These are phyloP conservation scores for Kodamaea neixiangensis DNA, from an alignment of 805 yeast species.

Conservation along the genomic window DNA sequence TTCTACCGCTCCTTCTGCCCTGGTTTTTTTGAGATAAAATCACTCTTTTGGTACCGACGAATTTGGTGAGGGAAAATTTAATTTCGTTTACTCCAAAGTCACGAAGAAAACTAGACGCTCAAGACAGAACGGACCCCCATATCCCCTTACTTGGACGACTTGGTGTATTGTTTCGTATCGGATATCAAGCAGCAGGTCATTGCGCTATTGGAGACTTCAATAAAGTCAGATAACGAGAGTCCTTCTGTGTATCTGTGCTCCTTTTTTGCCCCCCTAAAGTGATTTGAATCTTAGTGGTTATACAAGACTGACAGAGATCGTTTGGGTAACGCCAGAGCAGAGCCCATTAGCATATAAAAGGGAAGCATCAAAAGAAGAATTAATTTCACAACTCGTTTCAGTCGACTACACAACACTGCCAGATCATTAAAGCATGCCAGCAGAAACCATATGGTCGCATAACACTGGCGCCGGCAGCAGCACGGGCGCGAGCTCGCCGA, in stretches of 20 bases:
- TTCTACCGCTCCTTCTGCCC: neutral
- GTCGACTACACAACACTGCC: neutral
- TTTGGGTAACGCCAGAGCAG: too few species aligned
- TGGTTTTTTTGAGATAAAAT: too few species aligned
- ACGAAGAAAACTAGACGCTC: neutral
- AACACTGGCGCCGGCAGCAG: slow-evolving; percentile 9
- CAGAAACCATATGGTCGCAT: slow-evolving; percentile 48
- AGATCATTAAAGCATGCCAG: slow-evolving; percentile 23
- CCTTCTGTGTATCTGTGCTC: neutral
- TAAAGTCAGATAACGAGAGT: neutral
- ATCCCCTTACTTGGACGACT: neutral
- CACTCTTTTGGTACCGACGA: slow-evolving; percentile 2
- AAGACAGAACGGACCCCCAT: neutral
- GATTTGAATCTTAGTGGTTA: too few species aligned
- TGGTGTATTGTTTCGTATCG: neutral
- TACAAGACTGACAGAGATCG: too few species aligned
- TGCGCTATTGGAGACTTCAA: neutral
- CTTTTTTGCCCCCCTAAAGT: neutral
- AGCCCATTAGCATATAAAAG: too few species aligned
- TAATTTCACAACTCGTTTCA: neutral
- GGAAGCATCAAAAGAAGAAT: too few species aligned
- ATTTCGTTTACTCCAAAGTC: neutral
- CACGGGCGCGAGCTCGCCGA: slow-evolving; percentile 11
- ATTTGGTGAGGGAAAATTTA: slow-evolving; percentile 4
- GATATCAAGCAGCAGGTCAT: neutral